Evolutionary conservation across 2,329 filamentous ascomycete species (phyloP), one percentile per base, ranked within the genome.

Genomic region (Fusarium foetens): DNA sequence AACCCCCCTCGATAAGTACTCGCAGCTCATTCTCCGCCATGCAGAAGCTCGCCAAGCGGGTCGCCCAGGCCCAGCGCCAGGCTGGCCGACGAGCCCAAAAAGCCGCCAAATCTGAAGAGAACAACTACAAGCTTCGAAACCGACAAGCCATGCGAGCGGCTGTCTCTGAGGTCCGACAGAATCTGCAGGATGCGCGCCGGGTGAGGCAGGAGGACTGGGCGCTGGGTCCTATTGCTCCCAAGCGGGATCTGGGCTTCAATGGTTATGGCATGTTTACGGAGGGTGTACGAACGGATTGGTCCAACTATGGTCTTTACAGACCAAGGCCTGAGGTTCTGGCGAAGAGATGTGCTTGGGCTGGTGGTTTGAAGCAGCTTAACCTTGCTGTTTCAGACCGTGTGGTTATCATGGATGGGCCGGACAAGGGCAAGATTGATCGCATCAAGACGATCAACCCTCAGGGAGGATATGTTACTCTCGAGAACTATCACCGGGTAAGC

Each of bases 401-500:
- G 36, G 93, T 95, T 58, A 84, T 98, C 65, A 83, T 94, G 59
- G 89, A 92, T 68, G 95, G 95, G 13, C 88, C 87, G 39, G 93
- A 96, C 77, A 92, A 91, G 84, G 94, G 94, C 77, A 93, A 92
- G 84, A 96, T 99, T 81, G 93, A 93, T 55, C 84, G 84, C n/a
- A 89, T 98, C 48, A 81, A 80, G 66, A 80, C 84, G 3, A 84
- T 97, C 49, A 83, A 89, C 72, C 69, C 78, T 8, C 81, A 86
- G 16, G 84, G 82, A 49, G 91, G 89, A 68, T 86, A 87, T 69
- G 84, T 94, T 49, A 85, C 82, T n/a, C 82, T 95, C 46, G 85
- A 89, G 69, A 88, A 86, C 29, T 75, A 91, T 67, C 90, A 92
- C 78, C 85, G 87, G 85, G 93, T 94, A 85, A 76, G 88, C 79